Conservation (phyloP, 306 rosid genomes). For the Notholithocarpus densiflorus region DNA sequence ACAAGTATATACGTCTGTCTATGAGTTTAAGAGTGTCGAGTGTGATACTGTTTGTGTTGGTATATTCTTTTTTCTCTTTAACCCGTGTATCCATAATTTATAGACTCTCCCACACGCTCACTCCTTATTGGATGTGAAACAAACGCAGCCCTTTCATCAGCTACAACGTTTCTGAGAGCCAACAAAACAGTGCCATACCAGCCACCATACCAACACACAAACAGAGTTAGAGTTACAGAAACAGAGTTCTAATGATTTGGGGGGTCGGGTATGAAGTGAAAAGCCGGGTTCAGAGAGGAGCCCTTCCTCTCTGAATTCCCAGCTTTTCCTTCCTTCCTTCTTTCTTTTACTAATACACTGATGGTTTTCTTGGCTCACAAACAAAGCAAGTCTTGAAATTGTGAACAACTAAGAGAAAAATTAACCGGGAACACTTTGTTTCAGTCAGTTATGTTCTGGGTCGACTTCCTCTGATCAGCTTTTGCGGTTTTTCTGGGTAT, state of each 20-base stretch:
- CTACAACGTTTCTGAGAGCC: background rate
- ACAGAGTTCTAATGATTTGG: constrained; percentile 39
- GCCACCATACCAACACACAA: background rate
- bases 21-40: too few relatives aligned
- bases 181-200: background rate
- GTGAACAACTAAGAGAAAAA: constrained; percentile 9
- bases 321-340: background rate
- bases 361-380: background rate
- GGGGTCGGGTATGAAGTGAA: constrained; percentile 33
- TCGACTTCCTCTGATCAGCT: constrained; percentile 35
- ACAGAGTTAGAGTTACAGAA: background rate
- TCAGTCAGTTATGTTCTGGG: constrained; percentile 29
- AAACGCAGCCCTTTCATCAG: constrained; percentile 20
- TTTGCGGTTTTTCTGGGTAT: constrained; percentile 25
- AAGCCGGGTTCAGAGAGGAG: constrained; percentile 37
- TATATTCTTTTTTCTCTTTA: constrained; percentile 39
- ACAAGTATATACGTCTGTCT: too few relatives aligned
- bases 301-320: constrained; percentile 52
- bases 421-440: constrained; percentile 2
- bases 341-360: background rate
- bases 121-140: constrained; percentile 18
- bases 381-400: background rate
- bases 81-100: constrained; percentile 12
- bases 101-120: background rate
- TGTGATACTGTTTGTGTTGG: constrained; percentile 42